Conservation (phyloP, 495 filamentous ascomycete genomes). For the Cercophora samala region DNA sequence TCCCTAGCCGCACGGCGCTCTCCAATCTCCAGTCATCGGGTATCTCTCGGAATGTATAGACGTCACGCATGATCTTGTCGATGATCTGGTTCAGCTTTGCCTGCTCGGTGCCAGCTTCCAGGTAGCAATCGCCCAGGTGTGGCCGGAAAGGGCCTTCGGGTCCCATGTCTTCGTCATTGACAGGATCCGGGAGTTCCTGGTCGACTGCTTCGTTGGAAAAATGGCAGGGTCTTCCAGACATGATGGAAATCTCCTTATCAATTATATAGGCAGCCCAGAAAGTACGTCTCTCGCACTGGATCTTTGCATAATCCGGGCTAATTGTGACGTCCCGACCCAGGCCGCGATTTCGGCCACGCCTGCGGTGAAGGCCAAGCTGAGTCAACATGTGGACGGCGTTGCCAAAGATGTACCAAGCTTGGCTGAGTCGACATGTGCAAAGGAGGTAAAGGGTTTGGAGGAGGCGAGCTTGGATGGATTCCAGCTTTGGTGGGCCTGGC, state of each 20-base stretch:
- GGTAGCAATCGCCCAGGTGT: slow-evolving; percentile 38
- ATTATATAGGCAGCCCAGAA: slow-evolving; percentile 58
- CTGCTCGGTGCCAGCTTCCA: slow-evolving; percentile 49
- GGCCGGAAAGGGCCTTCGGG: slow-evolving; percentile 28
- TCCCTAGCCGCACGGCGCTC: slow-evolving; percentile 39
- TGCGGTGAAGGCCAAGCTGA: slow-evolving; percentile 33
- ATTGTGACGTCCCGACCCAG: slow-evolving; percentile 18
- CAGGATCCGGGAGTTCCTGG: slow-evolving; percentile 50
- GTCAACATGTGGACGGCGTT: slow-evolving; percentile 26
- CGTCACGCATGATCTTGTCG: slow-evolving; percentile 46
- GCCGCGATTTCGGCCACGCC: slow-evolving; percentile 22
- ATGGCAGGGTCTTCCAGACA: slow-evolving; percentile 53
- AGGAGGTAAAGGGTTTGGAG: slow-evolving; percentile 30
- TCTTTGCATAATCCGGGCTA: slow-evolving; percentile 24
- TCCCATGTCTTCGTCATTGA: slow-evolving; percentile 54
- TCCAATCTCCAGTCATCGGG: slow-evolving; percentile 40
- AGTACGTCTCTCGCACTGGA: slow-evolving; percentile 47
- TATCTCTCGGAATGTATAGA: slow-evolving; percentile 47
- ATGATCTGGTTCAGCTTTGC: slow-evolving; percentile 30
- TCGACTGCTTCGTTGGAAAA: slow-evolving; percentile 53
- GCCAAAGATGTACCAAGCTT: slow-evolving; percentile 31
- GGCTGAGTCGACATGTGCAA: slow-evolving; percentile 24
- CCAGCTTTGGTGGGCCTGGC: slow-evolving; percentile 20
- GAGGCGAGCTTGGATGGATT: slow-evolving; percentile 28
- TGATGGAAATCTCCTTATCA: slow-evolving; percentile 56